Evolutionary conservation across 805 yeast species (phyloP), one percentile per base, ranked within the genome.

Genomic region (Phaffomyces opuntiae): DNA sequence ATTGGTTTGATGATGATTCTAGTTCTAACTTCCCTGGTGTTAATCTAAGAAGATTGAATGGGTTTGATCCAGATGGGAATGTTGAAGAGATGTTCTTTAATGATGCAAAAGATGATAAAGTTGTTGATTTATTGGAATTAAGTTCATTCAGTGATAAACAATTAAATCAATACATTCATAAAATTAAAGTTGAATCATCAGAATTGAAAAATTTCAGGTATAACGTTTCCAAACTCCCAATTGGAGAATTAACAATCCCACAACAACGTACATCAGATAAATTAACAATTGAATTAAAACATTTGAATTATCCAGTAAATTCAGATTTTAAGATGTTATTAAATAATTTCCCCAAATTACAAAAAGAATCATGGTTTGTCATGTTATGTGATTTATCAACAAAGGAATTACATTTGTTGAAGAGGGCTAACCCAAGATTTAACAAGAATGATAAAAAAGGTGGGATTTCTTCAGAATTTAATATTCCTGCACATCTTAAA

Each of bases 281-380:
- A 7, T 40, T 86, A 14, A 51, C 47, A 0, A 67, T 87, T 19
- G 65, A 62, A 19, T 65, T 87, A 34, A 62, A 60, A 9, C 95
- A 85, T 59, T 65, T 68, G n/a, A 79, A 76, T 44, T 52, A 40
- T 3, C 65, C 67, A 33, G 56, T 54, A 21, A 77, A 74, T 51
- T 66, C 69, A 4, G 89, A 83, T 39, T 85, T 80, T 68, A 77
- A 77, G 52, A 76, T 87, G 43, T 79, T 81, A 56, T 72, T 90
- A 47, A 91, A 95, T 3, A 78, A 77, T 54, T 93, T 87, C 67
- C 95, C 96, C 39, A 91, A 93, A 63, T 70, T 81, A 3, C 99
- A 93, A 64, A 82, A 88, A 57, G 98, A 93, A 61, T 80, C 95
- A 0, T 93, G 99, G 98, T 87, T 91, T 62, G 75, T 81, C 9